Conservation (phyloP, 1,139 yeast species). For the Taphrina pruni region DNA sequence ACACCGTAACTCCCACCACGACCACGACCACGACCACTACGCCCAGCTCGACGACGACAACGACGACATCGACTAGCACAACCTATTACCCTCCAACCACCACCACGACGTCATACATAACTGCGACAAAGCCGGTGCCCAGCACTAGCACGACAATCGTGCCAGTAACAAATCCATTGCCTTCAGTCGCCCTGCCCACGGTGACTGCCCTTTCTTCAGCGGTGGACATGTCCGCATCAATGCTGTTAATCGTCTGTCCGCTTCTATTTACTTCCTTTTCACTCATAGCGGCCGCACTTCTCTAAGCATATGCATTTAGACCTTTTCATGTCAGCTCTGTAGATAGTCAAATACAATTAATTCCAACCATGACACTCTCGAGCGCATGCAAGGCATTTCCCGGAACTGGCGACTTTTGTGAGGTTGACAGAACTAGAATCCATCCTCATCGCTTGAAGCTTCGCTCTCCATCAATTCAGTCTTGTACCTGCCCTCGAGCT, state of each 20-base stretch:
- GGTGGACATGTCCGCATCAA: background rate
- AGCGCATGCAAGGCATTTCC: too few relatives aligned
- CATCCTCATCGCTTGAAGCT: slow-evolving; percentile 30
- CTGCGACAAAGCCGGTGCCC: background rate
- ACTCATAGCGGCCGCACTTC: background rate
- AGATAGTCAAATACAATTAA: background rate
- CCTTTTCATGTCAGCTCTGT: background rate
- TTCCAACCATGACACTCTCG: background rate
- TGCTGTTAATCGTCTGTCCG: background rate
- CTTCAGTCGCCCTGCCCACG: slow-evolving; percentile 1
- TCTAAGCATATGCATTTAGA: too few relatives aligned
- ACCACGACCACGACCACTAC: background rate
- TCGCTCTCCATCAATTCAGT: slow-evolving; percentile 17
- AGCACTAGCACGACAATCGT: slow-evolving; percentile 6
- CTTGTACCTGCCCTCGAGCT: slow-evolving; percentile 28
- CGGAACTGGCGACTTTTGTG: too few relatives aligned
- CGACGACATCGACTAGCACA: background rate
- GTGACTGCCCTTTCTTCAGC: slow-evolving; percentile 3
- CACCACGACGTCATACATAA: background rate
- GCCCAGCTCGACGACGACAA: background rate
- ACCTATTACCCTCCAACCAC: background rate
- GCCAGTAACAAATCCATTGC: background rate
- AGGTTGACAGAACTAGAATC: background rate
- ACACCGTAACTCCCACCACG: background rate
- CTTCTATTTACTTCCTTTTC: background rate